Base-by-base conservation (phyloP, 805 yeast species). In the Cyberlindnera americana region DNA sequence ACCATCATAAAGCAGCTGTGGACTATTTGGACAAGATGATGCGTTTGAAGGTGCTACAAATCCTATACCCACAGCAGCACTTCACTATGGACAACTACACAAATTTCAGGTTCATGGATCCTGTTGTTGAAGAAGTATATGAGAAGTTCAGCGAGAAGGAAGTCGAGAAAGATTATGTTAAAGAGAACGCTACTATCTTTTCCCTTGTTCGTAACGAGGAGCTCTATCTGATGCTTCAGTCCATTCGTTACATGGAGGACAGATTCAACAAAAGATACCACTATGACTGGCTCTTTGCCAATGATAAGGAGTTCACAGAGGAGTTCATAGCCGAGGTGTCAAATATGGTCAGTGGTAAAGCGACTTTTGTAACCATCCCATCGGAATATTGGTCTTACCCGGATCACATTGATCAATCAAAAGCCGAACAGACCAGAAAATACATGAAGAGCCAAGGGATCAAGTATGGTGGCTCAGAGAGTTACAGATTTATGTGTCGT, bases 201-300 rank as follows among this genome's bases (percentile, higher is more conserved):
- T 77, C 87, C 3, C 65, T 86, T 25, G 87, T 86, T 30, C 70
- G 89, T 49, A 84, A 86, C 57, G 55, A 64, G 10, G 93, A 86
- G 43, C 61, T 84, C 4, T 74, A 70, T 54, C 64, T 62, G 12
- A 66, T 85, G 56, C 57, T 80, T 6, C 70, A 71, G 30, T 72
- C 91, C 4, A 75, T 85, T 36, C 72, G 77, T 47, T 70, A 72
- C 41, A 75, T 80, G 33, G 85, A 84, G 54, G 79, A 73, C 48
- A 62, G 90, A 27, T 84, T 83, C 66, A 84, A 84, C 59, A 31
- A 57, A 29, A 61, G 67, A 30, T 80, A 62, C 56, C 73, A 78
- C 51, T 84, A 84, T 55, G 89, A 83, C 57, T 84, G 88, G 86
- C 78, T 83, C 1, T 84, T 85, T 52, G 63, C 85, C 33, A 85